These are phyloP conservation scores for Chamaenerion angustifolium DNA, from an alignment of 345 rosid genomes.

Conservation along the genomic window DNA sequence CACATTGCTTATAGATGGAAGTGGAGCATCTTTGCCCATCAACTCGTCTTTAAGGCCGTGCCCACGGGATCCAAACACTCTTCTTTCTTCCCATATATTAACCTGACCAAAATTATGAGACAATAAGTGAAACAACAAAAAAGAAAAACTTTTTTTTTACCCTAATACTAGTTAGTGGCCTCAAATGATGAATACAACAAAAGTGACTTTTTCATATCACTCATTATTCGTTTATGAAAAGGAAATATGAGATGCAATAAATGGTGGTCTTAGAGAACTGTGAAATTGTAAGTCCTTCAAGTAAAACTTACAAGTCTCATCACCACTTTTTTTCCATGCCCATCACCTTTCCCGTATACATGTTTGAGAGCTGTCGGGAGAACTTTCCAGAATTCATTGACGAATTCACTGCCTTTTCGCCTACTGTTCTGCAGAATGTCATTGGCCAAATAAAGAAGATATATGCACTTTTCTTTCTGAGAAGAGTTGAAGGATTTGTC, in stretches of 20 bases:
- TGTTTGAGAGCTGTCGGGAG: conserved; percentile 45
- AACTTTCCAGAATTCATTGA: conserved; percentile 69
- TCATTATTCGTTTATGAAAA: too few species aligned
- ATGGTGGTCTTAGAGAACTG: background rate
- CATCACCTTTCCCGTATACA: conserved; percentile 47
- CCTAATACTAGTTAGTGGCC: background rate
- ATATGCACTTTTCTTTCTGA: conserved; percentile 52
- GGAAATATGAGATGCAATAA: too few species aligned
- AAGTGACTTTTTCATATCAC: too few species aligned
- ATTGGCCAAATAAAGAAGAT: conserved; percentile 57
- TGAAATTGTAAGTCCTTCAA: background rate
- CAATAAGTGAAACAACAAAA: conserved; percentile 1
- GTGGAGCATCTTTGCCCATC: conserved; percentile 37
- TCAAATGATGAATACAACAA: too few species aligned
- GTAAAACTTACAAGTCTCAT: conserved; percentile 40
- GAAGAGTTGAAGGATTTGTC: conserved; percentile 48
- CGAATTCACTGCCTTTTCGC: conserved; percentile 68
- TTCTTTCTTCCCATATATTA: conserved; percentile 69
- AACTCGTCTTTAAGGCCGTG: conserved; percentile 50
- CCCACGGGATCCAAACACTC: conserved; percentile 58
- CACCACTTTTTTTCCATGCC: conserved; percentile 40
- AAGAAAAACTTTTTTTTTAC: background rate
- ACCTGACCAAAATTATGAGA: conserved; percentile 23
- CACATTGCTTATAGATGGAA: conserved; percentile 27
- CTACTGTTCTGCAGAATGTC: conserved; percentile 70